Evolutionary conservation across 176 grass and related monocot genomes (phyloP), one percentile per base, ranked within the genome.

Genomic region (Rhynchospora tenuis): DNA sequence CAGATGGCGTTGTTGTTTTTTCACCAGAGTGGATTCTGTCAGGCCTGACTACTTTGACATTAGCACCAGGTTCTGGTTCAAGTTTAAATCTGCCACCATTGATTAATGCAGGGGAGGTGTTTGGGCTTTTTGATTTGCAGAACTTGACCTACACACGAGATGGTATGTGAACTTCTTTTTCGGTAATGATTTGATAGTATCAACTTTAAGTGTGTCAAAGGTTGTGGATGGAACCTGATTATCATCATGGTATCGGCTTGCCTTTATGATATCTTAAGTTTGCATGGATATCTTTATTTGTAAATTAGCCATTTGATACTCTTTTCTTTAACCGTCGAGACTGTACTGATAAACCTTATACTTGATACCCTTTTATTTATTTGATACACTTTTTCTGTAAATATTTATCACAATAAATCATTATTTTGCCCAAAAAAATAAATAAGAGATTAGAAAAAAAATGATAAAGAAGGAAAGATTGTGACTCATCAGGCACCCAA

Each of bases 51-150:
- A 99, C 33, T 71, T 64, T 99, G 68, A 89, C 89, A 52, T 59
- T 99, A 66, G 75, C 83, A 59, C 48, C 89, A 83, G 38, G 55
- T 83, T 93, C 89, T 81, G 70, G 28, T 69, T 87, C 82, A 52
- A 29, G 59, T 77, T 91, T 86, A 84, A 67, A 20, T 64, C 86
- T 86, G 69, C 93, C 96, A 19, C 89, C 96, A 57, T 73, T 99
- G 69, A 95, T 99, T 64, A 99, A 87, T 90, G 96, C 89, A 77
- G 93, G 96, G 38, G 96, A 99, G 81, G 80, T 99, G 58, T 99
- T 95, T 85, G 93, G 93, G 44, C 86, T 95, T 87, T 99, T 99
- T 62, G 57, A 88, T 44, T 23, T 96, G n/a, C 88, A 90, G 83
- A 93, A 79, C 24, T 84, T 92, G 54, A 93, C 96, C 64, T 6